Base-by-base conservation (phyloP, 306 rosid genomes). In the Pyrus pyrifolia region DNA sequence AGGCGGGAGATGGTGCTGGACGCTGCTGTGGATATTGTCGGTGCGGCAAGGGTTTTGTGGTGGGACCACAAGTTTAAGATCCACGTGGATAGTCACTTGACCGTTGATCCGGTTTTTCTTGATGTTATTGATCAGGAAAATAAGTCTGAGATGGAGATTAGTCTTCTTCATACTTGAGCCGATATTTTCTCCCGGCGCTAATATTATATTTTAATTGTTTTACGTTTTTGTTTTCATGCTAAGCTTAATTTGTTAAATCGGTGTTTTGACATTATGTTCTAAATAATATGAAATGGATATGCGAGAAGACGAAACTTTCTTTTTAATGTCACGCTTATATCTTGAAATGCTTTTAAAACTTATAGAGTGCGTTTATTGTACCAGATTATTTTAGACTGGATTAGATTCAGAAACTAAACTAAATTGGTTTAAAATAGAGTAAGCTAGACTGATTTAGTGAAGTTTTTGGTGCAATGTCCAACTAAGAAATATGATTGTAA, bases 91-190 rank as follows among this genome's bases (percentile, higher is more conserved):
- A 92, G 97, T 78, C 95, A 60, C 30, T 55, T 95, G 49, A 90
- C 92, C 74, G 97, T 92, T 8, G 97, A 95, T 82, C 97, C 98
- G 0, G 78, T 95, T n/a, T 89, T 89, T 29, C 91, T 95, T 23
- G 97, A 92, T 45, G 91, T 95, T 23, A 81, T 90, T 60, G 87
- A 89, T 73, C 97, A 95, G 83, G 87, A 95, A 8, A 90, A 61
- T 45, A 86, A 40, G 7, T 83, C 96, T 0, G 83, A 85, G 18
- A 64, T 92, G 81, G 79, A 89, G 27, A 42, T 94, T 15, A 83
- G 80, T 69, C 5, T 71, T 0, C 45, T 42, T 42, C 11, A 42
- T 42, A 42, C 45, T 53, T 78, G 58, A 52, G 25, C 55, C 30
- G 12, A 58, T 14, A 52, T 2, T 5, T 52, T 4, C 18, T 14